Conservation (phyloP, 2,329 filamentous ascomycete species). For the Epichloe typhina region DNA sequence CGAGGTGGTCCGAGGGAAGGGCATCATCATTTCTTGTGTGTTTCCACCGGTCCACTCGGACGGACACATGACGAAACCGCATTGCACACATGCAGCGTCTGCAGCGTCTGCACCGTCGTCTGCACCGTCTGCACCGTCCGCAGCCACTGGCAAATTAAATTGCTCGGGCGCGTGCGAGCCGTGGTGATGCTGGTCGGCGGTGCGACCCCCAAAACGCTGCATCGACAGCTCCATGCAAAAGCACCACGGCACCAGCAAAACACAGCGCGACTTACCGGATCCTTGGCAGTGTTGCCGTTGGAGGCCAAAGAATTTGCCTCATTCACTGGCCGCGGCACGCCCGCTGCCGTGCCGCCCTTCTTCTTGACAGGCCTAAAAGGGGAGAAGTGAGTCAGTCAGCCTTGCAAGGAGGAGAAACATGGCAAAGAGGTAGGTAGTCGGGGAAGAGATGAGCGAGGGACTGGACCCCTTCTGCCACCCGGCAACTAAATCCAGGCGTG, state of each 20-base stretch:
- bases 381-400: slow-evolving; percentile 1
- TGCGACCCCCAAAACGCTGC: not conserved
- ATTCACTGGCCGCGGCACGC: slow-evolving; percentile 51
- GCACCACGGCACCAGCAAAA: not conserved
- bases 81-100: not conserved
- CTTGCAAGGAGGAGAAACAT: not conserved
- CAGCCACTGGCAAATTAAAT: slow-evolving; percentile 1
- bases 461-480: not conserved
- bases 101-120: not conserved
- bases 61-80: slow-evolving; percentile 1
- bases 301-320: slow-evolving; percentile 46
- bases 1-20: not conserved
- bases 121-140: not conserved
- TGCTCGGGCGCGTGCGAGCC: not conserved
- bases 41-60: not conserved
- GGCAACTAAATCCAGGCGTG: not conserved
- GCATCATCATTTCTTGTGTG: not conserved
- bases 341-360: slow-evolving; percentile 54
- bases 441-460: no score
- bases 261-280: slow-evolving; percentile 34
- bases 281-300: slow-evolving; percentile 38
- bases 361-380: slow-evolving; percentile 54
- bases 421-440: not conserved
- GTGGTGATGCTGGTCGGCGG: slow-evolving; percentile 2
- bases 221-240: not conserved